A percentile compares a stretch with the other conserved stretches of the same genome.
Conservation (phyloP, 2,329 filamentous ascomycete genomes). For the Aquanectria penicillioides region DNA sequence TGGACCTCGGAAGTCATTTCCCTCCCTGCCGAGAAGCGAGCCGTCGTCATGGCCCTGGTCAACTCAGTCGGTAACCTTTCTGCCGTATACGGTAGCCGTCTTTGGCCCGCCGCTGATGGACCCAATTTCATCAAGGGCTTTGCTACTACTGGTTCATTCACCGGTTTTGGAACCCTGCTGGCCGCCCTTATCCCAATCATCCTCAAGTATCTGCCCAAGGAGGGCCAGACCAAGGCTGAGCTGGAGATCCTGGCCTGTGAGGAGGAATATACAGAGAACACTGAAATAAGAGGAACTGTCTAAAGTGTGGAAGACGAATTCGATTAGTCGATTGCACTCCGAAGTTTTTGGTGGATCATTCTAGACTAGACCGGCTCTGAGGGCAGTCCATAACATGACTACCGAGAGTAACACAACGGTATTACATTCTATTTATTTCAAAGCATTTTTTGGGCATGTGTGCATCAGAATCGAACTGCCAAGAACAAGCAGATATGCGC, state of each 20-base stretch:
- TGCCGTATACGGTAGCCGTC: constrained; percentile 43
- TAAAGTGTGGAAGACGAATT: no score
- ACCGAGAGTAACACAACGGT: no score
- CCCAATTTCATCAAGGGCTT: constrained; percentile 41
- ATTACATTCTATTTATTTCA: no score
- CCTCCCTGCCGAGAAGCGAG: constrained; percentile 44
- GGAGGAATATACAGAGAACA: neutral
- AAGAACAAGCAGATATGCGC: no score
- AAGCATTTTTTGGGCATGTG: no score
- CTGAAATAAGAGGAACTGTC: neutral
- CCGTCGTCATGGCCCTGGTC: constrained; percentile 45
- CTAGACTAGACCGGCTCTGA: no score
- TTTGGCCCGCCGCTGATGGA: constrained; percentile 41
- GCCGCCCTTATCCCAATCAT: constrained; percentile 36
- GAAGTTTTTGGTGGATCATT: no score
- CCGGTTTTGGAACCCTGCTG: constrained; percentile 38
- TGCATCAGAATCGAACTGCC: no score
- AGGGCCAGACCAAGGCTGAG: constrained; percentile 6
- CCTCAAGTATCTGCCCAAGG: constrained; percentile 17
- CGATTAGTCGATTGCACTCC: no score
- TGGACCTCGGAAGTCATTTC: constrained; percentile 42
- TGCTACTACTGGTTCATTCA: constrained; percentile 42
- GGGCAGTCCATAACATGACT: no score
- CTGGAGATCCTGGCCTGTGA: constrained; percentile 1
- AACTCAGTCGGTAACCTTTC: constrained; percentile 46